These are phyloP conservation scores for Hypsizygus marmoreus DNA, from an alignment of 768 basidiomycete species.

Conservation along the genomic window DNA sequence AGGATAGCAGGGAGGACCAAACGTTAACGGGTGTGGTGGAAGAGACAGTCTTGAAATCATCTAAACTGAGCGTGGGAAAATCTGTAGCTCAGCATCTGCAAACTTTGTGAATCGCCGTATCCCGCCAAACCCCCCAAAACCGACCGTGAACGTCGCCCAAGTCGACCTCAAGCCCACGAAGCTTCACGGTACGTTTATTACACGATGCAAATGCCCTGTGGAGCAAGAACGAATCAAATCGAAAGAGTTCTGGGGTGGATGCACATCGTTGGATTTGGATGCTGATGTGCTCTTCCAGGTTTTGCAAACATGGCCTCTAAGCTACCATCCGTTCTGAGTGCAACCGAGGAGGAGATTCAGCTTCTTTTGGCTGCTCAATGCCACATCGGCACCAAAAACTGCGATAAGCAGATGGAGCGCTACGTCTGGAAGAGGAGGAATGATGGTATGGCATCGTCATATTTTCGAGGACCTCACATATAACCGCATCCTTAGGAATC, in stretches of 20 bases:
- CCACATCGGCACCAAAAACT: constrained; percentile 98
- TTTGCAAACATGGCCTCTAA: constrained; percentile 71
- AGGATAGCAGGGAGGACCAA: too few species aligned
- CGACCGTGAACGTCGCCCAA: constrained; percentile 48
- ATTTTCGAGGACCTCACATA: constrained; percentile 5
- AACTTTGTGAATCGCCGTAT: constrained; percentile 33
- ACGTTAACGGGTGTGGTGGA: too few species aligned
- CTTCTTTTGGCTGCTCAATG: constrained; percentile 93
- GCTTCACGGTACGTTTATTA: constrained; percentile 46
- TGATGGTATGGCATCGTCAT: constrained; percentile 80
- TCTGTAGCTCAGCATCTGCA: constrained; percentile 26
- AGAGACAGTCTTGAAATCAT: background rate
- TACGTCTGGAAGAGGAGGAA: constrained; percentile 97
- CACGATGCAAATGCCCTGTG: constrained; percentile 14
- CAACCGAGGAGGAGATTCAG: constrained; percentile 97
- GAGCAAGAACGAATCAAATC: constrained; percentile 34
- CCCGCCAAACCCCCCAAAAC: constrained; percentile 38
- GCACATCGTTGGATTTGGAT: constrained; percentile 35
- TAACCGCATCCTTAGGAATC: constrained; percentile 62
- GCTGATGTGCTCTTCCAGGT: constrained; percentile 34
- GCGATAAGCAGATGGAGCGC: constrained; percentile 98
- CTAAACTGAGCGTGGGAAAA: constrained; percentile 37
- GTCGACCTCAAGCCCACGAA: constrained; percentile 42
- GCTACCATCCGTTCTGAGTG: constrained; percentile 89
- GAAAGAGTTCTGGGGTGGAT: constrained; percentile 44